Base-by-base conservation (phyloP, 257 asterid genomes). In the Catharanthus roseus region DNA sequence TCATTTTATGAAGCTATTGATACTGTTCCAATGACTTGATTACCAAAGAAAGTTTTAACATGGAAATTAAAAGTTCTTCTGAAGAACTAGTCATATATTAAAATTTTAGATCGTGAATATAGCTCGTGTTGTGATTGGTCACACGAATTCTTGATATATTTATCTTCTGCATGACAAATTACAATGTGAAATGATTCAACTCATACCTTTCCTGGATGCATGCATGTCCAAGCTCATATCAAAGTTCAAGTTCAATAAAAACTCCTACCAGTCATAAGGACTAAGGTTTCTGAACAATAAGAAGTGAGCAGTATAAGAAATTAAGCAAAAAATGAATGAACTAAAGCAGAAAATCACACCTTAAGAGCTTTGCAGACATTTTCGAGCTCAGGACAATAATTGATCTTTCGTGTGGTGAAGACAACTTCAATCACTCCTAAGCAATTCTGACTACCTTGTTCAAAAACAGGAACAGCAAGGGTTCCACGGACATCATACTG, bases 371-470 rank as follows among this genome's bases (percentile, higher is more conserved):
- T 78, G 86, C 96, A 88, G 80, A 91, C 95, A 44, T 86, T 86
- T 71, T 91, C 97, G 54, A 93, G 91, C 74, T 93, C 97, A 0
- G 85, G 86, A 3, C 90, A 85, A 45, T 93, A 93, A 55, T 89
- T 90, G 81, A 84, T 80, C 97, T 91, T 93, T 80, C 78, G 96
- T 24, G 80, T 85, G 70, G 96, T 91, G 83, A 86, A 76, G 69
- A 93, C 87, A 77, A 91, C 95, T 78, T 93, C 97, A 31, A 93
- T 86, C 34, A 93, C 96, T 39, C 97, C 99, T 85, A 93, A 78
- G 77, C 99, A 93, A 69, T 63, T 82, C n/a, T 68, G 76, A 71
- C 90, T 86, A 18, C 95, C 96, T 72, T 85, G 90, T 77, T 91
- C 96, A n/a, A 93, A 89, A 71, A 93, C 77, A 0, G 99, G 99